Conservation (phyloP, 2,329 filamentous ascomycete genomes). For the Teratosphaeria destructans region DNA sequence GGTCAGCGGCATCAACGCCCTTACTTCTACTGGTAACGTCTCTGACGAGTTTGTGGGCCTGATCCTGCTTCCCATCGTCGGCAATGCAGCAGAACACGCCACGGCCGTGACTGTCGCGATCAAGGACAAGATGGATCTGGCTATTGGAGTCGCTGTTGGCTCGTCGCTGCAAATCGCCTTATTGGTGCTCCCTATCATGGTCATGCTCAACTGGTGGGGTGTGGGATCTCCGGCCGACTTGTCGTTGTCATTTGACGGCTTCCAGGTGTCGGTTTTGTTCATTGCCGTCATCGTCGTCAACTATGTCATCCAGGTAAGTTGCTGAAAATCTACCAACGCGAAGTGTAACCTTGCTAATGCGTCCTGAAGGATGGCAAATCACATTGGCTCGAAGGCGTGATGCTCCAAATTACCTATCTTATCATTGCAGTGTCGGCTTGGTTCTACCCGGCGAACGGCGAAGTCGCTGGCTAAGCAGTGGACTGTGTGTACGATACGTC, state of each 20-base stretch:
- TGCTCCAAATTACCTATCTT: conserved; percentile 50
- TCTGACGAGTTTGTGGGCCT: conserved; percentile 53
- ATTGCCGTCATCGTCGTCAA: conserved; percentile 48
- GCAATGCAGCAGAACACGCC: conserved; percentile 56
- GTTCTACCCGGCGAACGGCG: conserved; percentile 29
- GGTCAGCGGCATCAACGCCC: conserved; percentile 48
- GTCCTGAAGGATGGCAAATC: conserved; percentile 26
- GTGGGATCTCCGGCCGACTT: conserved; percentile 34
- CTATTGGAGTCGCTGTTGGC: conserved; percentile 56
- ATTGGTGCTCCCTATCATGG: conserved; percentile 47
- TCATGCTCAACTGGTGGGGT: conserved; percentile 52
- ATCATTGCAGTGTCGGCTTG: conserved; percentile 53
- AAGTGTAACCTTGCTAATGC: background rate
- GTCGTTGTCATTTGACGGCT: conserved; percentile 77
- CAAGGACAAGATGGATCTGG: conserved; percentile 60
- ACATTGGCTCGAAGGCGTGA: conserved; percentile 49
- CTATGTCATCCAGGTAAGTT: conserved; percentile 50
- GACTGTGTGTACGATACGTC: background rate
- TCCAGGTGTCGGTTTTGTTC: conserved; percentile 64
- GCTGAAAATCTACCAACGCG: conserved; percentile 26
- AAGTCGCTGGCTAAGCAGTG: conserved; percentile 5
- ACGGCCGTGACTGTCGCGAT: conserved; percentile 51
- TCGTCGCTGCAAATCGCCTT: conserved; percentile 56
- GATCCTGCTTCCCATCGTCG: conserved; percentile 55
- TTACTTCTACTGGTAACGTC: conserved; percentile 37